These are phyloP conservation scores for Candida arabinofermentans DNA, from an alignment of 805 yeast species.

Conservation along the genomic window DNA sequence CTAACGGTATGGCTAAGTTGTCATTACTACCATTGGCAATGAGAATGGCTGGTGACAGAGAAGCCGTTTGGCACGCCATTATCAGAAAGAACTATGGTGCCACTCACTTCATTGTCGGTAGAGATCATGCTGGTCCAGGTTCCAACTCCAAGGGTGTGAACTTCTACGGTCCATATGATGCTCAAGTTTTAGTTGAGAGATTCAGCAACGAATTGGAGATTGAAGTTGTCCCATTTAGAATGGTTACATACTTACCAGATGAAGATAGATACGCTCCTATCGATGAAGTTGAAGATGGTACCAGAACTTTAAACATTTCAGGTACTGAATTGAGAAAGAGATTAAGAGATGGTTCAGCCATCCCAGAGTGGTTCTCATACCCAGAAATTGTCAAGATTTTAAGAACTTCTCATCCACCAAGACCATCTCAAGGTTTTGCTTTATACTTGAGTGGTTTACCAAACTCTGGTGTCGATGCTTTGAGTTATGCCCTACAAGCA, in stretches of 20 bases:
- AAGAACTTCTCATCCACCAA: constrained; percentile 91
- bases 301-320: constrained; percentile 76
- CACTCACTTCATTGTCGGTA: constrained; percentile 94
- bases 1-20: constrained; percentile 87
- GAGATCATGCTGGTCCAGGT: constrained; percentile 99
- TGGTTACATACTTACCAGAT: constrained; percentile 95
- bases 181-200: constrained; percentile 80
- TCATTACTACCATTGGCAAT: constrained; percentile 90
- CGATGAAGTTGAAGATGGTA: constrained; percentile 78
- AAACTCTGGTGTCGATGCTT: constrained; percentile 55
- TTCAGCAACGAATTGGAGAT: constrained; percentile 76
- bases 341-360: constrained; percentile 78
- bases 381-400: constrained; percentile 92
- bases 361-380: constrained; percentile 96
- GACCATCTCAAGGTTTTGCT: constrained; percentile 85
- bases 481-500: constrained; percentile 82
- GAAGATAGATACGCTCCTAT: constrained; percentile 94
- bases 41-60: constrained; percentile 99
- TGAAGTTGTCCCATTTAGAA: constrained; percentile 92
- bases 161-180: constrained; percentile 96
- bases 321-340: constrained; percentile 93
- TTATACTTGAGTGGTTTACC: constrained; percentile 60
- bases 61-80: constrained; percentile 97
- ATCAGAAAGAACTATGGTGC: constrained; percentile 96
- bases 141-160: constrained; percentile 82